A percentile compares a stretch with the other conserved stretches of the same genome.
Evolutionary conservation across 768 basidiomycete species (phyloP).

Genomic region (Lentinula aciculospora): DNA sequence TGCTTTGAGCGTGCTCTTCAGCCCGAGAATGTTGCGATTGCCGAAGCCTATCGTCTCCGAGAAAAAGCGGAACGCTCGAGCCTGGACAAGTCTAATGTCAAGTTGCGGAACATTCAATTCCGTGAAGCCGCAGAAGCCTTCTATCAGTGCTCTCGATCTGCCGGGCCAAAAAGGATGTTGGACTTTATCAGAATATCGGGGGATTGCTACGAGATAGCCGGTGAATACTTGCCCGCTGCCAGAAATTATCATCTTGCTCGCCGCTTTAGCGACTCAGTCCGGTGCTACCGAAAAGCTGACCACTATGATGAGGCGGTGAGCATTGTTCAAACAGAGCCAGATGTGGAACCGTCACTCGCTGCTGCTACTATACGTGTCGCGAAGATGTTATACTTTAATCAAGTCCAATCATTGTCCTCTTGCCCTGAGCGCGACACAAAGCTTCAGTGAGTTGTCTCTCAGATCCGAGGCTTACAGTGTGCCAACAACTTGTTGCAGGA

Average conservation of each 20-base stretch:
- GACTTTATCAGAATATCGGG: conserved; percentile 38
- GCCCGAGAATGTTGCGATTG: conserved; percentile 28
- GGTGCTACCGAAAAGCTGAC: conserved; percentile 42
- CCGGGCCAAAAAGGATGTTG: conserved; percentile 20
- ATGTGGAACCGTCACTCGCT: conserved; percentile 24
- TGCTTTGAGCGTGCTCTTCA: conserved; percentile 37
- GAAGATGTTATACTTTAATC: conserved; percentile 38
- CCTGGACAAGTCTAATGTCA: conserved; percentile 14
- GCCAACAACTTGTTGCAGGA: conserved; percentile 24
- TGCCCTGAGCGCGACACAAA: conserved; percentile 11
- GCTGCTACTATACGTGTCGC: conserved; percentile 37
- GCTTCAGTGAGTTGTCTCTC: conserved; percentile 18
- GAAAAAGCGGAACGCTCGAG: conserved; percentile 30
- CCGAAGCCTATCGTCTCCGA: conserved; percentile 38
- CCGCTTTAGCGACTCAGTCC: conserved; percentile 38
- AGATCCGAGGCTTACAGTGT: background rate
- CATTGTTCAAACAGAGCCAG: conserved; percentile 31
- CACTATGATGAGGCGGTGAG: conserved; percentile 48
- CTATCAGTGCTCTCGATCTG: conserved; percentile 28
- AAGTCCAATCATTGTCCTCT: conserved; percentile 8
- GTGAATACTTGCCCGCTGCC: conserved; percentile 38
- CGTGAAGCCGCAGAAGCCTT: conserved; percentile 45
- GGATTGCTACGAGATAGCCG: conserved; percentile 38
- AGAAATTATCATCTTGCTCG: conserved; percentile 33
- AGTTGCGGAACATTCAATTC: conserved; percentile 22